Conservation (phyloP, 2,329 filamentous ascomycete species). For the Trichoderma hamatum region DNA sequence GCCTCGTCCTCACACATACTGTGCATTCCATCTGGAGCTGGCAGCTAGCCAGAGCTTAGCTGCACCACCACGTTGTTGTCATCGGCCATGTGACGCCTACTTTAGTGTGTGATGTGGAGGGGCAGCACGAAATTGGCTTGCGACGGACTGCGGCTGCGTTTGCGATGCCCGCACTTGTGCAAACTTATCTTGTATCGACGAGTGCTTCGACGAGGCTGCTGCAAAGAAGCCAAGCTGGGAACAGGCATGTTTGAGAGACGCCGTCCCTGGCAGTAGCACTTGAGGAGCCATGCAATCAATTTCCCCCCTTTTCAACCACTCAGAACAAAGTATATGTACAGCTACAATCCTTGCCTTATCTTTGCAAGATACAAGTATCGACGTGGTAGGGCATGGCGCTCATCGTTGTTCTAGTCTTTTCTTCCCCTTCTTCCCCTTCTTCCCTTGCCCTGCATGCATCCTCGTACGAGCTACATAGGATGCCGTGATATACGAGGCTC, state of each 20-base stretch:
- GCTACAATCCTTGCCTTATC: neutral
- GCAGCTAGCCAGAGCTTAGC: conserved; percentile 25
- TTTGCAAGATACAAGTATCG: neutral
- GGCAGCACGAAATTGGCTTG: neutral
- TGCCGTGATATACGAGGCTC: conserved; percentile 20
- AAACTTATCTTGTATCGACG: conserved; percentile 9
- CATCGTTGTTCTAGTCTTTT: neutral
- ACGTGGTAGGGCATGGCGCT: neutral
- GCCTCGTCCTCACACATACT: neutral
- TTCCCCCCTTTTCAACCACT: conserved; percentile 9
- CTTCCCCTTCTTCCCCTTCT: neutral
- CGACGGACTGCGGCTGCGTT: neutral
- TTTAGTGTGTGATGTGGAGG: conserved; percentile 22
- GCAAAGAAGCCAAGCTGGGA: conserved; percentile 4
- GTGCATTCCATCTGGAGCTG: conserved; percentile 14
- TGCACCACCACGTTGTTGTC: conserved; percentile 28
- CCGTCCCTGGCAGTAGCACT: conserved; percentile 12
- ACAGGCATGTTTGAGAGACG: conserved; percentile 2
- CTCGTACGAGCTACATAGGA: neutral
- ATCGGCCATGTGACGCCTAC: conserved; percentile 27
- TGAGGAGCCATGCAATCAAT: neutral
- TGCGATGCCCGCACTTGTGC: conserved; percentile 5
- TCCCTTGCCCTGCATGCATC: neutral
- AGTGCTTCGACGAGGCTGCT: conserved; percentile 5
- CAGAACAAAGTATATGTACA: neutral